Base-by-base conservation (phyloP, 176 grass and related monocot species). In the Oryza coarctata region DNA sequence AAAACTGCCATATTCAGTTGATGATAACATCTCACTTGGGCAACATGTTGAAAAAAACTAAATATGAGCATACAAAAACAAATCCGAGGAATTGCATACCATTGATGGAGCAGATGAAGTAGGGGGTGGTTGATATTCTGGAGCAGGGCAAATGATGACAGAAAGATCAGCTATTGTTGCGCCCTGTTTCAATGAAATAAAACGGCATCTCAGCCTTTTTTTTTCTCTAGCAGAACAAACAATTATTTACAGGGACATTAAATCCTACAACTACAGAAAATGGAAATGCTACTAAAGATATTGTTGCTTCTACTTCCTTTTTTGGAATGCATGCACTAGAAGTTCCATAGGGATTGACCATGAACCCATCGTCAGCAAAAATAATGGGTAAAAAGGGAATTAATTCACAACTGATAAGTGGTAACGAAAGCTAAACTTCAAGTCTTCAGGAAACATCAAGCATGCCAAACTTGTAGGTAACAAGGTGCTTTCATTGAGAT, bases 161-260 rank as follows among this genome's bases (percentile, higher is more conserved):
- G 94, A 97, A 76, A 97, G 89, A 83, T 94, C 94, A 78, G 94
- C 94, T 78, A 97, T 94, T 39, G 87, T 97, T 23, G 94, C 89
- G 7, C 91, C 91, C 94, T 97, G 79, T 85, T 41, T 78, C 60
- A 82, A 77, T 30, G 17, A 63, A 70, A 82, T 5, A 86, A 17
- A 72, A 73, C 73, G 7, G 4, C 15, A 68, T 74, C 76, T 83
- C 43, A 83, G n/a, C 63, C 17, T n/a, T 3, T 30, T 29, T 17
- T n/a, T 3, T 30, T 29, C n/a, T 32, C 1, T 34, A 78, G 76
- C n/a, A 36, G 30, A 77, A 9, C 5, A 35, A 60, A 44, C 27
- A 8, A 47, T 35, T 62, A 30, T 36, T 36, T 61, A 15, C 82
- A 81, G 17, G 43, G 65, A 12, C 15, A 31, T n/a, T 8, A 17